These are phyloP conservation scores for Amylostereum chailletii DNA, from an alignment of 1,284 basidiomycete species.

Conservation along the genomic window DNA sequence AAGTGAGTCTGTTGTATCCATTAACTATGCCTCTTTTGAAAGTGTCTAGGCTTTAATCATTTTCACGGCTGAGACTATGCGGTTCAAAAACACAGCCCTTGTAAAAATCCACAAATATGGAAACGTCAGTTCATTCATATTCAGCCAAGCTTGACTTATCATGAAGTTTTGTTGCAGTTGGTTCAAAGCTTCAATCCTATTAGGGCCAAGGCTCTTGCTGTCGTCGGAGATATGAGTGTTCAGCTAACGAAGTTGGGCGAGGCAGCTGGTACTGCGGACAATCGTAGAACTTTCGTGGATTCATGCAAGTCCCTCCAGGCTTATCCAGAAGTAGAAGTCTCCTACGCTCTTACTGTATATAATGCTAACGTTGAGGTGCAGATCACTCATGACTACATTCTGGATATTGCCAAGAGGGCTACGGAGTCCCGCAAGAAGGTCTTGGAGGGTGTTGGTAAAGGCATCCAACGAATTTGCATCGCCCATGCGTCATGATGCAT, in stretches of 20 bases:
- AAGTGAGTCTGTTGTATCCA: slow-evolving; percentile 32
- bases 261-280: slow-evolving; percentile 39
- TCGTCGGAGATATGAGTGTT: slow-evolving; percentile 49
- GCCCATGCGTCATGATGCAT: slow-evolving; percentile 25
- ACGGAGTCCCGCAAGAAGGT: slow-evolving; percentile 62
- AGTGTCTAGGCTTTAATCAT: slow-evolving; percentile 62
- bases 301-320: slow-evolving; percentile 35
- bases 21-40: slow-evolving; percentile 3
- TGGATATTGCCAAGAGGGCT: slow-evolving; percentile 52
- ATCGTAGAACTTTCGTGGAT: slow-evolving; percentile 42
- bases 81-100: slow-evolving; percentile 61
- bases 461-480: slow-evolving; percentile 45
- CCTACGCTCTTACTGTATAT: background rate
- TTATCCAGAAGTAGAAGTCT: slow-evolving; percentile 30
- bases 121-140: slow-evolving; percentile 31
- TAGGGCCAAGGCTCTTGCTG: slow-evolving; percentile 39
- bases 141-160: slow-evolving; percentile 3
- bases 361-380: slow-evolving; percentile 18
- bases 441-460: slow-evolving; percentile 64
- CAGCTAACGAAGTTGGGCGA: slow-evolving; percentile 42
- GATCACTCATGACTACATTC: slow-evolving; percentile 60
- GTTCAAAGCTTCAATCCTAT: slow-evolving; percentile 56
- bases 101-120: slow-evolving; percentile 69
- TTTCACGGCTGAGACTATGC: slow-evolving; percentile 51
- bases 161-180: slow-evolving; percentile 33